These are phyloP conservation scores for Chalaropsis ovoidea DNA, from an alignment of 2,329 filamentous ascomycete species.

Conservation along the genomic window DNA sequence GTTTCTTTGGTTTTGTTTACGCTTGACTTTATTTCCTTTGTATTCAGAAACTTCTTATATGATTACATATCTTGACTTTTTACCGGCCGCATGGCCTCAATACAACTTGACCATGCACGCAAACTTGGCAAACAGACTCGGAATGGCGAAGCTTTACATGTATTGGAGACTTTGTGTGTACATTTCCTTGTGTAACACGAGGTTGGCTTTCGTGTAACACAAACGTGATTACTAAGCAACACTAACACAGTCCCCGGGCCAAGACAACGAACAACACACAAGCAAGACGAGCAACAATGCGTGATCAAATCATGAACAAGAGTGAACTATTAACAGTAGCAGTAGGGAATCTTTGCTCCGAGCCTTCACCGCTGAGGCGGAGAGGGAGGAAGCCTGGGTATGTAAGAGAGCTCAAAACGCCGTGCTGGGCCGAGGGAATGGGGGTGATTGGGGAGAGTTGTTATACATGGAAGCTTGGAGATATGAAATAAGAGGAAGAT, in stretches of 20 bases:
- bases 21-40: neutral
- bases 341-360: neutral
- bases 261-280: neutral
- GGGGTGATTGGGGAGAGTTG: neutral
- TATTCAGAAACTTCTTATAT: neutral
- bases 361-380: neutral
- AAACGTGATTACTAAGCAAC: too few relatives aligned
- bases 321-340: neutral
- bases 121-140: neutral
- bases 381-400: neutral
- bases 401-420: neutral
- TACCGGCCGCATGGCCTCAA: neutral
- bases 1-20: neutral
- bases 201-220: too few relatives aligned
- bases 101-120: neutral
- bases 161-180: too few relatives aligned
- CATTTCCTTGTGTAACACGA: too few relatives aligned
- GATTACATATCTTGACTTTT: neutral
- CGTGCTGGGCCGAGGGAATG: neutral
- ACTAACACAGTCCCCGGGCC: too few relatives aligned
- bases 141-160: neutral
- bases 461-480: neutral
- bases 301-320: neutral
- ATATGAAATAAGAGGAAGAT: neutral
- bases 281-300: neutral